A percentile compares a stretch with the other conserved stretches of the same genome.
Evolutionary conservation across 2,329 filamentous ascomycete species (phyloP).

Genomic region (Trichoderma asperellum): DNA sequence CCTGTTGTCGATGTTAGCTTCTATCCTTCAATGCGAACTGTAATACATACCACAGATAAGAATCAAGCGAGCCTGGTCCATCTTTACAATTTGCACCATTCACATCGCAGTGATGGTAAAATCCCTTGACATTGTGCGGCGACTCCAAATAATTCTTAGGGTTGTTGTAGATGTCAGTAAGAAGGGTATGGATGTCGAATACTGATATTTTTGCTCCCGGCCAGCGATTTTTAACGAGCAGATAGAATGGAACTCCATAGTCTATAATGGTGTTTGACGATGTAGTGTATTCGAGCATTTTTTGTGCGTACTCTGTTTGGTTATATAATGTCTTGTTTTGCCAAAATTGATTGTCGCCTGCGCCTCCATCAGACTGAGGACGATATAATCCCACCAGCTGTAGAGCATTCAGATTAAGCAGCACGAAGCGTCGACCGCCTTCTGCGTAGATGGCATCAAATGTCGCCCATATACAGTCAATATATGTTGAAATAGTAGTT

Average conservation of each 20-base stretch:
- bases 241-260: constrained; percentile 53
- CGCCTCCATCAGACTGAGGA: constrained; percentile 15
- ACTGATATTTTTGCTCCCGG: constrained; percentile 64
- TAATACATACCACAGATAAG: constrained; percentile 12
- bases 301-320: constrained; percentile 50
- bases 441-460: constrained; percentile 66
- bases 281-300: constrained; percentile 52
- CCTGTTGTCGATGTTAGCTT: constrained; percentile 48
- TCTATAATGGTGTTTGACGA: constrained; percentile 54
- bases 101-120: constrained; percentile 57
- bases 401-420: constrained; percentile 71
- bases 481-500: constrained; percentile 66
- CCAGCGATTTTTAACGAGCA: constrained; percentile 51
- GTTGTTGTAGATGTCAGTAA: constrained; percentile 66
- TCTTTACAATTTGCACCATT: neutral
- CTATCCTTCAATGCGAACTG: neutral
- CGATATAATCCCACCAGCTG: constrained; percentile 68
- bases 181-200: constrained; percentile 67
- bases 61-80: neutral
- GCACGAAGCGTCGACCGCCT: constrained; percentile 71
- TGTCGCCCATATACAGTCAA: constrained; percentile 68
- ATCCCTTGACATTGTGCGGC: constrained; percentile 65
- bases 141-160: constrained; percentile 65
- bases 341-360: constrained; percentile 48
- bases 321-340: constrained; percentile 51